phyloP scores from a whole-genome alignment of 345 rosid genomes.

The Zanthoxylum bungeanum region DNA sequence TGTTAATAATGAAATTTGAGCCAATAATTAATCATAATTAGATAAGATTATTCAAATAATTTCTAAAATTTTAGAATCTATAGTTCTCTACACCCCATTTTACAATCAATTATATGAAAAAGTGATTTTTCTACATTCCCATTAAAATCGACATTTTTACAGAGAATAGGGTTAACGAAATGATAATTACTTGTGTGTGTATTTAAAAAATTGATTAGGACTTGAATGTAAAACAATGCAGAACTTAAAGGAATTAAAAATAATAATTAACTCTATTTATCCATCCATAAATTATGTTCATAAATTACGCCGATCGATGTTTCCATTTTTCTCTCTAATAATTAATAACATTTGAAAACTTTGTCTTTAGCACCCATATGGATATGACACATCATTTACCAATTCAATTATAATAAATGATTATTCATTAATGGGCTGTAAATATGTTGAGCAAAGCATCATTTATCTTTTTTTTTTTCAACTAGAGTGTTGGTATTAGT shows the following conservation, averaged over 20 bases:
- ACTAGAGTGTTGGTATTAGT: no score
- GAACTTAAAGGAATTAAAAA: no score
- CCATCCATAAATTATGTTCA: neutral
- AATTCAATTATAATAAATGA: slow-evolving; percentile 7
- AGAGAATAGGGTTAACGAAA: no score
- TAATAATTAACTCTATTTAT: no score
- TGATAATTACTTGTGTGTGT: no score
- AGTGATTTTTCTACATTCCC: no score
- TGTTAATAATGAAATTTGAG: neutral
- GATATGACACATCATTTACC: neutral
- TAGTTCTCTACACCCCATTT: neutral
- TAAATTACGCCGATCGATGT: neutral
- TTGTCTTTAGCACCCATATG: neutral
- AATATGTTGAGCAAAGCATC: neutral
- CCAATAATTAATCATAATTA: slow-evolving; percentile 1
- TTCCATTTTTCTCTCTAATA: neutral
- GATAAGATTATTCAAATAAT: neutral
- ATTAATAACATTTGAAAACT: neutral
- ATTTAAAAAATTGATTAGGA: no score
- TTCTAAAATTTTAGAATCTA: neutral
- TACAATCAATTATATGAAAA: neutral
- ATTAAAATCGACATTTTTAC: no score
- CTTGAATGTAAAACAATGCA: no score
- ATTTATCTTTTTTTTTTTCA: no score
- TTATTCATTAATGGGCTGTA: neutral